Conservation (phyloP, 768 basidiomycete species). For the Serpula lacrymans region DNA sequence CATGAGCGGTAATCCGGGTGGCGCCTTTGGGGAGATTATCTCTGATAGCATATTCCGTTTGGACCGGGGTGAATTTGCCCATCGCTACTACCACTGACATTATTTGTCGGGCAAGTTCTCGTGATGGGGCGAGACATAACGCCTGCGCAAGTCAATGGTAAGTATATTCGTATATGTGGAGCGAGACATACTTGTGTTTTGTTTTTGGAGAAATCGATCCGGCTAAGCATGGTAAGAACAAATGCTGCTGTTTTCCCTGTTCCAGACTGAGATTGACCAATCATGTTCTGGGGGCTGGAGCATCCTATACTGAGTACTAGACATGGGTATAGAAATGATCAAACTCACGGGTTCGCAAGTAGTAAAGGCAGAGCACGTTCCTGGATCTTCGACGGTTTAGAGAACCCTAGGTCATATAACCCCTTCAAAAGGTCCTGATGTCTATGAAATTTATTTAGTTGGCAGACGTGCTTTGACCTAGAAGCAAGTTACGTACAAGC, state of each 20-base stretch:
- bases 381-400: slow-evolving; percentile 98
- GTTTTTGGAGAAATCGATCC: slow-evolving; percentile 79
- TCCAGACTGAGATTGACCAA: slow-evolving; percentile 98
- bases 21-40: slow-evolving; percentile 71
- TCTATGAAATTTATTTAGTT: slow-evolving; percentile 34
- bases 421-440: slow-evolving; percentile 89
- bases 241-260: slow-evolving; percentile 99
- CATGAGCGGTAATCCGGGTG: slow-evolving; percentile 74
- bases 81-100: slow-evolving; percentile 92
- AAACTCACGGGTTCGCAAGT: slow-evolving; percentile 79
- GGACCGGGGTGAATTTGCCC: slow-evolving; percentile 92
- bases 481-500: slow-evolving; percentile 59
- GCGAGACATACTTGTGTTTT: slow-evolving; percentile 69
- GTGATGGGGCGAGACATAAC: slow-evolving; percentile 94
- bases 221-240: slow-evolving; percentile 93
- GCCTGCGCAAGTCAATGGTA: slow-evolving; percentile 51
- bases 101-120: slow-evolving; percentile 96
- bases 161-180: neutral
- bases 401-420: slow-evolving; percentile 92
- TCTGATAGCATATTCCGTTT: slow-evolving; percentile 95
- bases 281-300: slow-evolving; percentile 95
- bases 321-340: neutral
- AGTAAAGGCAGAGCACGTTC: slow-evolving; percentile 93
- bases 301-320: no score
- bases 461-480: neutral